These are phyloP conservation scores for Botrytis deweyae DNA, from an alignment of 2,329 filamentous ascomycete genomes.

Conservation along the genomic window DNA sequence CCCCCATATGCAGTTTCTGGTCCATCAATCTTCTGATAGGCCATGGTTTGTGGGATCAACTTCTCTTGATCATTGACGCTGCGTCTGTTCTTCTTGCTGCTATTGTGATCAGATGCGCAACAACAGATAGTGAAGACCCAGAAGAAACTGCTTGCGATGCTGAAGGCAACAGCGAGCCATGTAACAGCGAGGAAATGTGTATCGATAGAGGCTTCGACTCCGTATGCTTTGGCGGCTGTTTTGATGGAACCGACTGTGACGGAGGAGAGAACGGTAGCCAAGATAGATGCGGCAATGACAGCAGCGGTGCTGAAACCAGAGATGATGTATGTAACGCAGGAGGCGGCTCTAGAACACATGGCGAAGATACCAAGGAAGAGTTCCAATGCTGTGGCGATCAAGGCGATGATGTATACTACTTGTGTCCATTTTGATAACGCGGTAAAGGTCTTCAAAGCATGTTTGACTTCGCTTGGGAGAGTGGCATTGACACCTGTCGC, in stretches of 20 bases:
- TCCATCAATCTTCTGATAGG: conserved; percentile 49
- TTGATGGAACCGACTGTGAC: conserved; percentile 69
- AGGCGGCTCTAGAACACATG: conserved; percentile 78
- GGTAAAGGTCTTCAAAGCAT: conserved; percentile 70
- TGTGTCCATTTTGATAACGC: conserved; percentile 79
- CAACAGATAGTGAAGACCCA: conserved; percentile 93
- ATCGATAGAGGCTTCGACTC: conserved; percentile 67
- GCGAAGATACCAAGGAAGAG: conserved; percentile 78
- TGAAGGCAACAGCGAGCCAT: conserved; percentile 80
- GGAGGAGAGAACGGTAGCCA: conserved; percentile 72
- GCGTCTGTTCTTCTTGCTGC: conserved; percentile 24
- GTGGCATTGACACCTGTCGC: conserved; percentile 52
- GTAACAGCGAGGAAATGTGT: conserved; percentile 66
- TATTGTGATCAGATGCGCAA: conserved; percentile 51
- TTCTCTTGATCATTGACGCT: conserved; percentile 36
- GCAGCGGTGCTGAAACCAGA: conserved; percentile 58
- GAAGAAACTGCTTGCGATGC: conserved; percentile 75
- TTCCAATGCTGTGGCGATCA: conserved; percentile 67
- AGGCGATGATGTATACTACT: conserved; percentile 73
- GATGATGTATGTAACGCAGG: conserved; percentile 77
- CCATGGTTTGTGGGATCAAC: conserved; percentile 29
- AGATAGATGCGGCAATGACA: conserved; percentile 63
- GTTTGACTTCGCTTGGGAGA: conserved; percentile 65
- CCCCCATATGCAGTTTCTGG: conserved; percentile 39
- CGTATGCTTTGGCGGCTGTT: conserved; percentile 66